Evolutionary conservation across 2,329 filamentous ascomycete genomes (phyloP).

Genomic region (Arthrocladium fulminans): DNA sequence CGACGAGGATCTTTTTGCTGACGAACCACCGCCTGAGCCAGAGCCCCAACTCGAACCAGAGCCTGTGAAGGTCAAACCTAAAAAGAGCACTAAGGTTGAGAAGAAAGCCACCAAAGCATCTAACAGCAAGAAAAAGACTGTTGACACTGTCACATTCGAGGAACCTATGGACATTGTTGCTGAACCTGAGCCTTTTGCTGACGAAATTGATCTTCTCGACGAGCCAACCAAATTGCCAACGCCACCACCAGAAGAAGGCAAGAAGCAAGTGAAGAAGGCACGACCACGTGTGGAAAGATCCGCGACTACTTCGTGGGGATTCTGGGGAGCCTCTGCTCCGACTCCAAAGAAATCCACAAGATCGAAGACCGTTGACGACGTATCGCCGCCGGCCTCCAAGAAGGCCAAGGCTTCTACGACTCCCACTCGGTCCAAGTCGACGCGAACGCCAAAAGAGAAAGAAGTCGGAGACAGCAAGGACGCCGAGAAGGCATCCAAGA

Average conservation of each 20-base stretch:
- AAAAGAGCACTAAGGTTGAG: constrained; percentile 13
- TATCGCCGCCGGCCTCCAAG: constrained; percentile 27
- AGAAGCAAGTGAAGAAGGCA: constrained; percentile 59
- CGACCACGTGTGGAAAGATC: constrained; percentile 67
- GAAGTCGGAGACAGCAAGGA: constrained; percentile 46
- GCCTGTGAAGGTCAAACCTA: constrained; percentile 16
- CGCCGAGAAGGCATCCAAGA: constrained; percentile 54
- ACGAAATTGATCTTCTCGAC: constrained; percentile 27
- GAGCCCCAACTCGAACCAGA: too few relatives aligned
- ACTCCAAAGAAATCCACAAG: constrained; percentile 39
- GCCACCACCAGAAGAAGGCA: constrained; percentile 47
- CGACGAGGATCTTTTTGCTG: constrained; percentile 30
- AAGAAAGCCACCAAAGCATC: constrained; percentile 25
- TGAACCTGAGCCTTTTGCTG: constrained; percentile 29
- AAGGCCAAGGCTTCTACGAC: constrained; percentile 37
- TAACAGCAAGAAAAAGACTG: constrained; percentile 21
- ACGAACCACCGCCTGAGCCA: constrained; percentile 21
- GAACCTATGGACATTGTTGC: constrained; percentile 13
- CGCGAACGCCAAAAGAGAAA: constrained; percentile 44
- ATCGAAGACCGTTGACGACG: constrained; percentile 39
- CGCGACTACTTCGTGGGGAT: constrained; percentile 61
- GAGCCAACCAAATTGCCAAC: constrained; percentile 36
- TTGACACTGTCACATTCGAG: constrained; percentile 25
- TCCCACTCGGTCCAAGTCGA: constrained; percentile 49
- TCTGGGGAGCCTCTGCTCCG: constrained; percentile 53